Conservation (phyloP, 2,329 filamentous ascomycete species). For the Phoma sp. region DNA sequence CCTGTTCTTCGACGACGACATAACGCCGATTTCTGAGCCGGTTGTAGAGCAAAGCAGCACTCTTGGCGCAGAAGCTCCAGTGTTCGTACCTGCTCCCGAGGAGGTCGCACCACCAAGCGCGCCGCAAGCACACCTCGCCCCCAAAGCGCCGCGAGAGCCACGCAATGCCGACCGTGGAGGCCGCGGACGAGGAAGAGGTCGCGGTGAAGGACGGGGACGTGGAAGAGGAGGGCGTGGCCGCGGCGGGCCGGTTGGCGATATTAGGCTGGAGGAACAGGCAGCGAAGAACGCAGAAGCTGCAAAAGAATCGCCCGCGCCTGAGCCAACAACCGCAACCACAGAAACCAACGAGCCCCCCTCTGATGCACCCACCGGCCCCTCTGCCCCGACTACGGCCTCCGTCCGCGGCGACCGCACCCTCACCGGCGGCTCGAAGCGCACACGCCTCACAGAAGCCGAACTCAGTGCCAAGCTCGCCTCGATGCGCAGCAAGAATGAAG, state of each 20-base stretch:
- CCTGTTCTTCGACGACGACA: conserved; percentile 61
- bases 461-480: conserved; percentile 67
- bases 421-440: conserved; percentile 43
- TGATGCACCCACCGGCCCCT: conserved; percentile 31
- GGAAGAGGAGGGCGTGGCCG: conserved; percentile 30
- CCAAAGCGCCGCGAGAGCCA: conserved; percentile 36
- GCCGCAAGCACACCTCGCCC: conserved; percentile 30
- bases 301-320: conserved; percentile 31
- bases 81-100: conserved; percentile 31
- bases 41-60: conserved; percentile 45
- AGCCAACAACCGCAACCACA: conserved; percentile 19
- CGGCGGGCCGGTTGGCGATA: conserved; percentile 15
- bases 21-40: conserved; percentile 55
- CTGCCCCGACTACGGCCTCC: conserved; percentile 33
- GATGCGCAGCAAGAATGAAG: conserved; percentile 68
- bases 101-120: conserved; percentile 25
- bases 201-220: conserved; percentile 32
- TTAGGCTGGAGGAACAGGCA: conserved; percentile 15
- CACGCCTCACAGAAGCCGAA: conserved; percentile 67
- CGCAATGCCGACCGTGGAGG: conserved; percentile 37
- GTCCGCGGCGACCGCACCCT: conserved; percentile 45
- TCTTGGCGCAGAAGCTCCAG: conserved; percentile 26
- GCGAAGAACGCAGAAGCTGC: conserved; percentile 24
- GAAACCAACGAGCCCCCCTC: conserved; percentile 23
- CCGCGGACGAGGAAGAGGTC: conserved; percentile 37